Base-by-base conservation (phyloP, 345 rosid genomes). In the Brassica nigra region DNA sequence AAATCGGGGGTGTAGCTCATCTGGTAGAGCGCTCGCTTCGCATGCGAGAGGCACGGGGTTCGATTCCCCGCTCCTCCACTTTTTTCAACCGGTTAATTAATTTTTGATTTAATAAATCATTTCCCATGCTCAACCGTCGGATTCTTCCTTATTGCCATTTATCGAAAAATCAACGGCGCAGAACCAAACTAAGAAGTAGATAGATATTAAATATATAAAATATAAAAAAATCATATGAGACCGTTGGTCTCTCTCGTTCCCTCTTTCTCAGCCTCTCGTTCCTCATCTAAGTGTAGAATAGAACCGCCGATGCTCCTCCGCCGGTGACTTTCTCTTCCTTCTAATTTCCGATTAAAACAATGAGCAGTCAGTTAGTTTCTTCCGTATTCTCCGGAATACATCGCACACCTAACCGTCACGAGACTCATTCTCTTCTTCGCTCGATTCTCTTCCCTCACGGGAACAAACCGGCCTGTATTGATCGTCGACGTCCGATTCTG, bases 21-120 rank as follows among this genome's bases (percentile, higher is more conserved):
- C 70, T 70, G 80, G 62, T 92, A 91, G 98, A 95, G 97, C 95
- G 91, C 92, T 93, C 93, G 97, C 97, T 90, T 91, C 89, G 98
- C 97, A 93, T 95, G 98, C 97, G 93, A 95, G 97, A 91, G 97
- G 98, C 90, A 90, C 97, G 90, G 91, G 89, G 97, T 93, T 91
- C 90, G 97, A 91, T 91, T 91, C 94, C 94, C 92, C 89, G 95
- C 96, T 85, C 79, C 92, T 92, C 93, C 93, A 91, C 3, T 29
- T 1, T 16, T 3, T 8, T 65, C 6, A 15, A 54, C 4, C 1
- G 12, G 37, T 33, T 64, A 33, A 31, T 33, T 64, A 33, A 1
- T 64, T 33, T 64, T 0, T 33, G 2, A 8, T 3, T 6, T 27
- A 68, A 47, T n/a, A 44, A 68, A 28, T 1, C 28, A 11, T 59